These are phyloP conservation scores for Arthroderma uncinatum DNA, from an alignment of 2,329 filamentous ascomycete genomes.

Conservation along the genomic window DNA sequence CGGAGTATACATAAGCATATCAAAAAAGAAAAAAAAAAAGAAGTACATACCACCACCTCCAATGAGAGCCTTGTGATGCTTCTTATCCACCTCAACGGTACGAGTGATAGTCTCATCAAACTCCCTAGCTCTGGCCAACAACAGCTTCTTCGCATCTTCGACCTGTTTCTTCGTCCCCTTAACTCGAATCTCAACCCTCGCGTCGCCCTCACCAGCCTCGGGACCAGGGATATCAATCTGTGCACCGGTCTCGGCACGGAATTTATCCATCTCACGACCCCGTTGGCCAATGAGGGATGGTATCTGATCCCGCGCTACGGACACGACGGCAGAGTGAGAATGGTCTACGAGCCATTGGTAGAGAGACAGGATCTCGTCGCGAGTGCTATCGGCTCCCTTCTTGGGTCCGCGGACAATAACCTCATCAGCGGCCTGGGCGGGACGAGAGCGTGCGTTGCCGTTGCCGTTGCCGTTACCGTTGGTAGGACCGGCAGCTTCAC, in stretches of 20 bases:
- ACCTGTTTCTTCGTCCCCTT: constrained; percentile 90
- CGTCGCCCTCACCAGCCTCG: constrained; percentile 53
- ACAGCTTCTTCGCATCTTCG: constrained; percentile 76
- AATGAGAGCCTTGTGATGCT: constrained; percentile 83
- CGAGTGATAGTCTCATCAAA: constrained; percentile 84
- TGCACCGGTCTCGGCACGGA: constrained; percentile 73
- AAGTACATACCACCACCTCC: constrained; percentile 64
- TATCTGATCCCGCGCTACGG: constrained; percentile 81
- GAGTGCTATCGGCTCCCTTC: constrained; percentile 82
- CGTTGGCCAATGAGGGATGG: constrained; percentile 89
- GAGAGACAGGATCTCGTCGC: constrained; percentile 80
- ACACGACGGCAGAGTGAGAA: constrained; percentile 65
- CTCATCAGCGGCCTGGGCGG: constrained; percentile 72
- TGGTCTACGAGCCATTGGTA: constrained; percentile 85
- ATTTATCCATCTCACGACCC: constrained; percentile 79
- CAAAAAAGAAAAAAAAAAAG: neutral
- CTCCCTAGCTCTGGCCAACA: constrained; percentile 73
- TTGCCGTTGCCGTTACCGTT: constrained; percentile 32
- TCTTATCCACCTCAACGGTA: constrained; percentile 84
- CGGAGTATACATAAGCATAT: neutral
- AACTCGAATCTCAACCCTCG: constrained; percentile 73
- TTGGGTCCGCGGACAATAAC: constrained; percentile 84
- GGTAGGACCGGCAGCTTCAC: constrained; percentile 50
- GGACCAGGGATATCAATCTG: constrained; percentile 84
- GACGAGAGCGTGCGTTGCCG: constrained; percentile 35